Evolutionary conservation across 768 basidiomycete genomes (phyloP).

Genomic region (Hortiboletus campestris): DNA sequence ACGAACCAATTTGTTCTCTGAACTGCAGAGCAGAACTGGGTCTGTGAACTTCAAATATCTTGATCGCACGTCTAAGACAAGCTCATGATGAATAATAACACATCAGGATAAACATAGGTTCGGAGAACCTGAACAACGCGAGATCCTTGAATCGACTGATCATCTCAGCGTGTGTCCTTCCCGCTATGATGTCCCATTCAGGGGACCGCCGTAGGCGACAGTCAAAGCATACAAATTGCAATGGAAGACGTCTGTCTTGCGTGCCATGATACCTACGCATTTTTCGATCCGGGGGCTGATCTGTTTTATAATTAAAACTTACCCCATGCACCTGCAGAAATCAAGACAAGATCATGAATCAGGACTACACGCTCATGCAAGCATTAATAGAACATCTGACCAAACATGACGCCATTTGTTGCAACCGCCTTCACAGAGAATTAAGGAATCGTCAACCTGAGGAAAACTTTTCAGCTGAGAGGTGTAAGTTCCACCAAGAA

Average conservation of each 20-base stretch:
- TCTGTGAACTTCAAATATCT: conserved; percentile 55
- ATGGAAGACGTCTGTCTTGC: conserved; percentile 56
- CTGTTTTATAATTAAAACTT: background rate
- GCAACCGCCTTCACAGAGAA: conserved; percentile 74
- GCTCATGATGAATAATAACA: background rate
- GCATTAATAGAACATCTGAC: conserved; percentile 38
- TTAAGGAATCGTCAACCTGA: conserved; percentile 55
- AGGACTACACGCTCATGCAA: background rate
- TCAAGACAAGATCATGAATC: background rate
- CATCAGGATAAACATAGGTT: background rate
- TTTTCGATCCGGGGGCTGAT: background rate
- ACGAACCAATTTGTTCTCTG: conserved; percentile 58
- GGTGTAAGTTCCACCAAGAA: background rate
- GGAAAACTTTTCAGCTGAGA: background rate
- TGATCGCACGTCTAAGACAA: conserved; percentile 59
- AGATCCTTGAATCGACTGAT: conserved; percentile 66
- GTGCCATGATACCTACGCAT: conserved; percentile 56
- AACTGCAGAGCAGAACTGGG: conserved; percentile 50
- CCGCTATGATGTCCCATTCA: conserved; percentile 69
- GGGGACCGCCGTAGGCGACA: conserved; percentile 67
- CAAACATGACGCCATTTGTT: conserved; percentile 74
- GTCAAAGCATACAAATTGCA: conserved; percentile 68
- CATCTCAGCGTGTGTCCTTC: conserved; percentile 52
- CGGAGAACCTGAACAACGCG: conserved; percentile 61
- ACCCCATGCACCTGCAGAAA: conserved; percentile 41